A percentile compares a stretch with the other conserved stretches of the same genome.
phyloP scores from a whole-genome alignment of 176 grass and related monocot genomes.

The Oryza glaberrima region DNA sequence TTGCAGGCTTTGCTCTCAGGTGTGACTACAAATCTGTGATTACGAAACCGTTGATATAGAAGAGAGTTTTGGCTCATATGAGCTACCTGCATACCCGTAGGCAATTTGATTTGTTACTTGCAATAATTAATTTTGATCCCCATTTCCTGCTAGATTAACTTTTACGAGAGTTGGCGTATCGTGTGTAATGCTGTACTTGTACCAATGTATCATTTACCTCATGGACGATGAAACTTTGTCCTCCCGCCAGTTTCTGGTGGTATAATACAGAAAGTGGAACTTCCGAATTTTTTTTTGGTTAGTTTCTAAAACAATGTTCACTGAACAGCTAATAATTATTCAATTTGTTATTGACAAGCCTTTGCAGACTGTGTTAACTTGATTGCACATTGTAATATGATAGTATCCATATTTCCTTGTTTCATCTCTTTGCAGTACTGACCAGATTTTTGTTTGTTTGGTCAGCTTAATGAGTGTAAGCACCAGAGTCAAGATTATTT shows the following conservation, averaged over 20 bases:
- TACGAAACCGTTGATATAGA: slow-evolving; percentile 39
- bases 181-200: slow-evolving; percentile 21
- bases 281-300: not conserved
- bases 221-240: not conserved
- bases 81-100: slow-evolving; percentile 36
- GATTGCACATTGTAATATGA: not conserved
- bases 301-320: not conserved
- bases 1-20: slow-evolving; percentile 31
- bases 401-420: not conserved
- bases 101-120: slow-evolving; percentile 44
- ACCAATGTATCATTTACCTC: slow-evolving; percentile 32
- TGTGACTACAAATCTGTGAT: slow-evolving; percentile 30
- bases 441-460: not conserved
- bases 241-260: slow-evolving; percentile 20
- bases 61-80: slow-evolving; percentile 37
- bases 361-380: not conserved
- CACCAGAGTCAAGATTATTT: not conserved
- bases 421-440: not conserved
- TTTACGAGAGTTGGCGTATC: not conserved
- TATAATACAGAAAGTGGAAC: slow-evolving; percentile 22
- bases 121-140: slow-evolving; percentile 36
- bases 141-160: slow-evolving; percentile 11
- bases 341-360: not conserved
- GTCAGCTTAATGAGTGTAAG: not conserved
- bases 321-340: not conserved